Conservation (phyloP, 495 filamentous ascomycete species). For the Tirmania nivea region DNA sequence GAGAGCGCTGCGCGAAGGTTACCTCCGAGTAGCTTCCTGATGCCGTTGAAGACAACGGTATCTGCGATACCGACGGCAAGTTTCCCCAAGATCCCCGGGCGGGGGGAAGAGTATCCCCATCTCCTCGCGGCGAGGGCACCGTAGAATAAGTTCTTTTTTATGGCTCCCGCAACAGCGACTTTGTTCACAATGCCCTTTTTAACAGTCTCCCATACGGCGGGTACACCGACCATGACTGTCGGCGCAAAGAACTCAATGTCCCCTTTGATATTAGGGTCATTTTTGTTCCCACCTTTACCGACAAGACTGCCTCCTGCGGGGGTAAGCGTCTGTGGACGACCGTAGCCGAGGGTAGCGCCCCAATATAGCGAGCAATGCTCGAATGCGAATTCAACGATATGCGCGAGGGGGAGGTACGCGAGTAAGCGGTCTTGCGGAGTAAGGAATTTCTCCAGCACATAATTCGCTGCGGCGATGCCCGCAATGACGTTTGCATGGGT, state of each 20-base stretch:
- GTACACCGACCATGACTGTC: not conserved
- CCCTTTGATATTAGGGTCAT: not conserved
- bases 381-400: not conserved
- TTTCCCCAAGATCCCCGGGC: not conserved
- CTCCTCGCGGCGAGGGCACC: not conserved
- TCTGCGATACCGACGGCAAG: not conserved
- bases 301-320: not conserved
- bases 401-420: not conserved
- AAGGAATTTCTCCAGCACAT: not conserved
- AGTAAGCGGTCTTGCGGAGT: not conserved
- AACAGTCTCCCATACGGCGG: not conserved
- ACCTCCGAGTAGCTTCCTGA: not conserved
- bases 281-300: not conserved
- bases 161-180: not conserved
- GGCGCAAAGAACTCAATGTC: not conserved
- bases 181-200: not conserved
- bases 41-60: not conserved
- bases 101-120: not conserved
- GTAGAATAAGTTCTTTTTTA: not conserved
- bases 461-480: not conserved
- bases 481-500: conserved; percentile 40
- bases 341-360: not conserved
- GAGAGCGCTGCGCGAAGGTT: not conserved
- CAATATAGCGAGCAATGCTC: not conserved
- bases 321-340: not conserved